Evolutionary conservation across 768 basidiomycete genomes (phyloP).

Genomic region (Phylloporus sp.): DNA sequence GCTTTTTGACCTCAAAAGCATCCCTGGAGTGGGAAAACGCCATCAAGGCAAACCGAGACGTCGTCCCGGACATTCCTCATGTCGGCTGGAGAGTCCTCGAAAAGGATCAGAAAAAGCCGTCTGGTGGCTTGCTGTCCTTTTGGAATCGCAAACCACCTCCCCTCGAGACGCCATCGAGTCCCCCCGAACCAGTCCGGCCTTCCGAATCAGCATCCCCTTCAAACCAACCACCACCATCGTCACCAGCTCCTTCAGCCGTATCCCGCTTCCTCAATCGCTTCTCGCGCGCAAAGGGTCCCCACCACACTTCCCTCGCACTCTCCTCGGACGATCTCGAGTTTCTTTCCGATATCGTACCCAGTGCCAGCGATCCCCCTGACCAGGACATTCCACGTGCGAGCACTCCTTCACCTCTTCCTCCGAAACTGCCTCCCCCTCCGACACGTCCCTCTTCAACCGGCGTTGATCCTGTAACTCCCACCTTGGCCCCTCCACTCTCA

Average conservation of each 20-base stretch:
- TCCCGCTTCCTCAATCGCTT: constrained; percentile 81
- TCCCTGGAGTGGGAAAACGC: constrained; percentile 72
- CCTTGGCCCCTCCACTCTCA: constrained; percentile 25
- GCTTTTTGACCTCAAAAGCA: constrained; percentile 65
- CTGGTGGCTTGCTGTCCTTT: constrained; percentile 65
- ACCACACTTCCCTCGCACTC: constrained; percentile 58
- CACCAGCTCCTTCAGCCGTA: constrained; percentile 58
- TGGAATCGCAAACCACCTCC: constrained; percentile 44
- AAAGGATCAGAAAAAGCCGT: constrained; percentile 43
- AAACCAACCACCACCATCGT: too few species aligned
- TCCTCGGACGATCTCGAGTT: constrained; percentile 81
- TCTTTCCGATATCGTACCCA: constrained; percentile 63
- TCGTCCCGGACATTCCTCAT: constrained; percentile 49
- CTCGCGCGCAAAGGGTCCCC: constrained; percentile 42
- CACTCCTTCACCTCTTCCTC: constrained; percentile 37
- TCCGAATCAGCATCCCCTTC: too few species aligned
- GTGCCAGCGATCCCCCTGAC: constrained; percentile 39
- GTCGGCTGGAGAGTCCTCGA: constrained; percentile 70
- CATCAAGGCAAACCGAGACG: constrained; percentile 49
- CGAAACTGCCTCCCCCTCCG: constrained; percentile 45
- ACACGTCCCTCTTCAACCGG: constrained; percentile 26
- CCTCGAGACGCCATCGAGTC: constrained; percentile 13
- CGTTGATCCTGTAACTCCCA: too few species aligned
- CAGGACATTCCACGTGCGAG: constrained; percentile 37
- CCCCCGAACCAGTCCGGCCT: too few species aligned